Conservation (phyloP, 805 yeast genomes). For the Yamadazyma akitaensis region DNA sequence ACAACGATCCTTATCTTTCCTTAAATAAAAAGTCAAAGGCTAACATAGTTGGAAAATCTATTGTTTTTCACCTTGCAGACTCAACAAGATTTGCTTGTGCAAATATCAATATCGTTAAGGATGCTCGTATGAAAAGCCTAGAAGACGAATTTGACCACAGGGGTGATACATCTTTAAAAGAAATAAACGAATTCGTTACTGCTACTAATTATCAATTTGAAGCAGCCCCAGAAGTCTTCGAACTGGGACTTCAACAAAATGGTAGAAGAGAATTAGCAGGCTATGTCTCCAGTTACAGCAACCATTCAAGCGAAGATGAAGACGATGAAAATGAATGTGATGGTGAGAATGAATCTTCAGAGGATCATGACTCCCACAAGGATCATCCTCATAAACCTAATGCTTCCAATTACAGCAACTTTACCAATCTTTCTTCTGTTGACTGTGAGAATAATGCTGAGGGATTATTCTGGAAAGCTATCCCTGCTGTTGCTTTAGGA, state of each 20-base stretch:
- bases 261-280: constrained; percentile 1
- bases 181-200: constrained; percentile 9
- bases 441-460: constrained; percentile 15
- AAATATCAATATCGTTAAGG: constrained; percentile 40
- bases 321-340: constrained; percentile 2
- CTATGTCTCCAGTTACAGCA: not conserved
- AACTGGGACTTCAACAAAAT: constrained; percentile 1
- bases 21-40: constrained; percentile 53
- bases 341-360: not conserved
- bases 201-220: constrained; percentile 4
- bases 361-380: not conserved
- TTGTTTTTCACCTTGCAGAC: constrained; percentile 55
- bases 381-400: constrained; percentile 1
- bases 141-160: constrained; percentile 15
- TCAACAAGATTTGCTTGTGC: constrained; percentile 62
- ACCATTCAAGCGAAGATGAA: constrained; percentile 2
- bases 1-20: constrained; percentile 63
- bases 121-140: constrained; percentile 15
- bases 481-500: constrained; percentile 4
- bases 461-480: not conserved
- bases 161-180: constrained; percentile 12
- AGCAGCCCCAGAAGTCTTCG: constrained; percentile 10
- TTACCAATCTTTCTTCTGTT: constrained; percentile 11
- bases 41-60: constrained; percentile 56
- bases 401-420: constrained; percentile 7